Conservation (phyloP, 768 basidiomycete genomes). For the Dioszegia aurantiaca region DNA sequence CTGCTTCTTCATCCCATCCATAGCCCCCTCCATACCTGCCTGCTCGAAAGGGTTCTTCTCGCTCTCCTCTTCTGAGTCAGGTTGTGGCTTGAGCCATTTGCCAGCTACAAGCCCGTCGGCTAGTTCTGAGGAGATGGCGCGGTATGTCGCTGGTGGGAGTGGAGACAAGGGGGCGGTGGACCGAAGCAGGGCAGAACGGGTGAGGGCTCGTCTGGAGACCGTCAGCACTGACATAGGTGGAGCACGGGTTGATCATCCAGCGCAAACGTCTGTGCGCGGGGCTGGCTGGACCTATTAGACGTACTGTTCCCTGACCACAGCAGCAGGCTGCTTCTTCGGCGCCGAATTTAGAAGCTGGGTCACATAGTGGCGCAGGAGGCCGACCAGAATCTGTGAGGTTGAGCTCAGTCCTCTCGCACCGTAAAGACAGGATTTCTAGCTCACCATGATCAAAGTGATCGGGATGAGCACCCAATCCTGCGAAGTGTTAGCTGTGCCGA, state of each 20-base stretch:
- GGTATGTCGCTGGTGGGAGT: constrained; percentile 55
- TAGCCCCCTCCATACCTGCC: constrained; percentile 93
- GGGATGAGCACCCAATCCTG: constrained; percentile 71
- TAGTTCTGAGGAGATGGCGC: constrained; percentile 46
- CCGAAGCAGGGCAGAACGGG: constrained; percentile 79
- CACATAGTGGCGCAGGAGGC: constrained; percentile 87
- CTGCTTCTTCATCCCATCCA: constrained; percentile 98
- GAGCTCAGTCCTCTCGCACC: background rate
- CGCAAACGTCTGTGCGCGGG: too few species aligned
- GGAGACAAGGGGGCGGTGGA: constrained; percentile 77
- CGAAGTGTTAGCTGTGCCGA: background rate
- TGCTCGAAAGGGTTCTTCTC: constrained; percentile 84
- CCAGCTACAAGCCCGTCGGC: constrained; percentile 55
- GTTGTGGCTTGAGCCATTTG: constrained; percentile 75
- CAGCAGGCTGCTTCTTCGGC: constrained; percentile 74
- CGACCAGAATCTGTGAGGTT: constrained; percentile 74
- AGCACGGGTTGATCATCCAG: too few species aligned
- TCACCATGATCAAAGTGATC: constrained; percentile 93
- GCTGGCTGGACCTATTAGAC: too few species aligned
- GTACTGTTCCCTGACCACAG: constrained; percentile 90
- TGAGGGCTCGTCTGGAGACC: constrained; percentile 55
- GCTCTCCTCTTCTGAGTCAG: constrained; percentile 56
- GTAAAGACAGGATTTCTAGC: background rate
- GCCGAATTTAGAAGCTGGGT: constrained; percentile 76
- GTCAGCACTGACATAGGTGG: background rate